phyloP scores from a whole-genome alignment of 192 early-diverging fungal genomes.

The Podila horticola region DNA sequence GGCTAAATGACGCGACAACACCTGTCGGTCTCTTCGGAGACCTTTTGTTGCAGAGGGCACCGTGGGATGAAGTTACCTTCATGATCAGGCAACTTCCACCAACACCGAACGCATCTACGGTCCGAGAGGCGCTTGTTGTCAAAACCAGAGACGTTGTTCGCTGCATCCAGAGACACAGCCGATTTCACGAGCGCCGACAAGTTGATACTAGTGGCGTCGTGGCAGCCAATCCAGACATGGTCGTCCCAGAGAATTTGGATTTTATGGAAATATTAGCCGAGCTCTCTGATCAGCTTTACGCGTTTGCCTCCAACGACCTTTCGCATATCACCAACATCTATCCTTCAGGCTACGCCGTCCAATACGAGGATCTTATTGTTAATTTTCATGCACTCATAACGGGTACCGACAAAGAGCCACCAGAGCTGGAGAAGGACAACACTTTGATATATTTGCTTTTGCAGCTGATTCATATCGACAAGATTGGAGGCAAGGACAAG shows the following conservation, averaged over 20 bases:
- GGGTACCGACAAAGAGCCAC: slow-evolving; percentile 18
- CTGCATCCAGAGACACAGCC: slow-evolving; percentile 63
- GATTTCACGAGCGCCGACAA: slow-evolving; percentile 60
- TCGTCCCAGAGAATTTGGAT: slow-evolving; percentile 72
- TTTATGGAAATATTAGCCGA: slow-evolving; percentile 83
- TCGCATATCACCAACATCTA: slow-evolving; percentile 46
- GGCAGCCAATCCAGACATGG: slow-evolving; percentile 52
- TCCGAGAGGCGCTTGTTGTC: slow-evolving; percentile 60
- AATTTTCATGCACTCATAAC: slow-evolving; percentile 27
- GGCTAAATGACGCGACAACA: slow-evolving; percentile 69
- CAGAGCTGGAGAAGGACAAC: slow-evolving; percentile 72
- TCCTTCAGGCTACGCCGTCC: slow-evolving; percentile 36
- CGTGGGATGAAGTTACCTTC: slow-evolving; percentile 73
- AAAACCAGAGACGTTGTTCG: slow-evolving; percentile 63
- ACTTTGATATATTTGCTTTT: slow-evolving; percentile 77
- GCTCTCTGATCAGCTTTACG: slow-evolving; percentile 80
- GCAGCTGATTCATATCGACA: slow-evolving; percentile 77
- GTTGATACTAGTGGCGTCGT: slow-evolving; percentile 17
- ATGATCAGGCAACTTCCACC: slow-evolving; percentile 58
- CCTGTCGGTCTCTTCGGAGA: slow-evolving; percentile 74
- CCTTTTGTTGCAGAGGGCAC: slow-evolving; percentile 76
- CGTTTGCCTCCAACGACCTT: slow-evolving; percentile 68
- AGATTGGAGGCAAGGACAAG: slow-evolving; percentile 58
- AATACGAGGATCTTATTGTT: slow-evolving; percentile 40
- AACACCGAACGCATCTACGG: slow-evolving; percentile 47